Evolutionary conservation across 768 basidiomycete species (phyloP).

Genomic region (Suillus discolor): DNA sequence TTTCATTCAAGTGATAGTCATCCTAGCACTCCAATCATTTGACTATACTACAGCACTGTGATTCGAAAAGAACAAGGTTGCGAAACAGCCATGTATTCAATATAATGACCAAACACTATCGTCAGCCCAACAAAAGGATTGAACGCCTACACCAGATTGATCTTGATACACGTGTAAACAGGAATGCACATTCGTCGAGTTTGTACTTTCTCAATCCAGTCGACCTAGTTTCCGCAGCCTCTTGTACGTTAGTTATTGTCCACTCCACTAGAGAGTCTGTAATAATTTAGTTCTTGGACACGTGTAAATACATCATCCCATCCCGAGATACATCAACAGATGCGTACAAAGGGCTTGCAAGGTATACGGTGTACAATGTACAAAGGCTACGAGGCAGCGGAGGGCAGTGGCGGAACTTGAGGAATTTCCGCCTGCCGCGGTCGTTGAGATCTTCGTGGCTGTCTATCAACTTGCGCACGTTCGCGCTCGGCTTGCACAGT

Average conservation of each 20-base stretch:
- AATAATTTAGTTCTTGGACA: not conserved
- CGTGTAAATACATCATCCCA: conserved; percentile 14
- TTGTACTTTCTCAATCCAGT: not conserved
- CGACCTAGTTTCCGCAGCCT: not conserved
- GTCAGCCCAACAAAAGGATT: not conserved
- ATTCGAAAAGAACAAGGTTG: not conserved
- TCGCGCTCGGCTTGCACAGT: conserved; percentile 86
- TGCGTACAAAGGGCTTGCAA: conserved; percentile 10
- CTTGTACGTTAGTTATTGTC: not conserved
- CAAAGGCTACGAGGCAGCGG: conserved; percentile 16
- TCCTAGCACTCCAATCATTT: not conserved
- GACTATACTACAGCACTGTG: not conserved
- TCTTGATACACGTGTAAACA: not conserved
- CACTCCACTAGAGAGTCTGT: not conserved
- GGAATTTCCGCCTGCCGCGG: conserved; percentile 37
- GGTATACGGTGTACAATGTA: conserved; percentile 29
- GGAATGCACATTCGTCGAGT: not conserved
- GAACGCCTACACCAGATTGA: not conserved
- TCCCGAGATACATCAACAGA: conserved; percentile 8
- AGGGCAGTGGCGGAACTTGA: conserved; percentile 33
- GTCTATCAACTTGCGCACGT: conserved; percentile 61
- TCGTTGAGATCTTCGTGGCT: conserved; percentile 61
- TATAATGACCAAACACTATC: not conserved
- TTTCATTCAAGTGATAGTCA: not conserved
- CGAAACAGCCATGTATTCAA: not conserved